Conservation (phyloP, 306 rosid species). For the Lathyrus tuberosus region DNA sequence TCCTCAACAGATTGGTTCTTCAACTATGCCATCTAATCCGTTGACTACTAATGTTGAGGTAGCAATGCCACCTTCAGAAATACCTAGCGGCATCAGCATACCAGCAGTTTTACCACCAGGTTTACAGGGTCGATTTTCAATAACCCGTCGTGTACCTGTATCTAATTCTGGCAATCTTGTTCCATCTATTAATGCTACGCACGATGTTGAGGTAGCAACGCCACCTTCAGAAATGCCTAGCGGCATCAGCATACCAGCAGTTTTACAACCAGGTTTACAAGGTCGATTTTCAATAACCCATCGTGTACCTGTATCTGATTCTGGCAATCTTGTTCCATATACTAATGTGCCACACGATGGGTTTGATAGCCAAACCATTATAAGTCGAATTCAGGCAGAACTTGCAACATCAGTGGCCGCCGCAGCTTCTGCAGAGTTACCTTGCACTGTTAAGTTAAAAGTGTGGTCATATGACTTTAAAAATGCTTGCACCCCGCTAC, state of each 20-base stretch:
- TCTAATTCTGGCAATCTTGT: too few relatives aligned
- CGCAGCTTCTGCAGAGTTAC: slow-evolving; percentile 89
- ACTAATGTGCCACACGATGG: slow-evolving; percentile 50
- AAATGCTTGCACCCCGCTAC: slow-evolving; percentile 70
- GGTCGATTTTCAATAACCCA: slow-evolving; percentile 63
- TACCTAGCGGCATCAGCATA: slow-evolving; percentile 53
- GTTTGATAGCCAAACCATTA: slow-evolving; percentile 65
- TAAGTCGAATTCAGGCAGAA: slow-evolving; percentile 75
- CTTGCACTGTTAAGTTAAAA: slow-evolving; percentile 93
- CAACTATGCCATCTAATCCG: slow-evolving; percentile 34
- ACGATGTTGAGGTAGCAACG: slow-evolving; percentile 38
- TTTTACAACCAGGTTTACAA: slow-evolving; percentile 51
- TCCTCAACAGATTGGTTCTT: slow-evolving; percentile 45
- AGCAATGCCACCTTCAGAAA: slow-evolving; percentile 55
- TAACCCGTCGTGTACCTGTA: slow-evolving; percentile 38
- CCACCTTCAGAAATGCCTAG: slow-evolving; percentile 59
- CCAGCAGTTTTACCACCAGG: slow-evolving; percentile 49
- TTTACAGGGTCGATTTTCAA: slow-evolving; percentile 62
- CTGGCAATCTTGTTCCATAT: slow-evolving; percentile 55
- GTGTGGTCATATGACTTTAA: slow-evolving; percentile 83
- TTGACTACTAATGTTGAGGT: slow-evolving; percentile 40
- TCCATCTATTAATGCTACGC: too few relatives aligned
- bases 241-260: slow-evolving; percentile 52
- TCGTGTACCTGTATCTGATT: slow-evolving; percentile 47
- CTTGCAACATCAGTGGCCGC: slow-evolving; percentile 83